Percentiles rank a stretch among this genome's conserved stretches.
phyloP scores from a whole-genome alignment of 257 asterid species.

The Linaria vulgaris region DNA sequence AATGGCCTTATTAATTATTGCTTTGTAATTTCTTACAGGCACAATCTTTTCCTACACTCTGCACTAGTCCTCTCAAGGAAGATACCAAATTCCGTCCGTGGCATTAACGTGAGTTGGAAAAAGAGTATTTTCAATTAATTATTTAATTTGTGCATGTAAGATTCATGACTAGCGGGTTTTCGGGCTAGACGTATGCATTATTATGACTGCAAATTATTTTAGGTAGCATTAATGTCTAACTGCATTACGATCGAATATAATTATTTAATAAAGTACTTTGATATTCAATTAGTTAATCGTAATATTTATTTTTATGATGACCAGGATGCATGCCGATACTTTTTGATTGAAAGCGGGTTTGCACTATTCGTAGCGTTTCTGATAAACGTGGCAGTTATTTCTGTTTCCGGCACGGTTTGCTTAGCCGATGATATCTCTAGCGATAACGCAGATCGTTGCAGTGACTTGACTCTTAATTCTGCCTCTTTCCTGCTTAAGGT shows the following conservation, averaged over 20 bases:
- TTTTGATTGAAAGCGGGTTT: slow-evolving; percentile 80
- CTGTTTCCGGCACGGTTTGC: slow-evolving; percentile 85
- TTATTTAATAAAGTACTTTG: too few species aligned
- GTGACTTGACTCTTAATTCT: slow-evolving; percentile 67
- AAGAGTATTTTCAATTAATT: background rate
- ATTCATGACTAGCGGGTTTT: too few species aligned
- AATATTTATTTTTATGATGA: too few species aligned
- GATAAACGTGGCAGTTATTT: slow-evolving; percentile 68
- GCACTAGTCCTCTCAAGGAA: slow-evolving; percentile 89
- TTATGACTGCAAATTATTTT: too few species aligned
- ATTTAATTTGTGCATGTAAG: background rate
- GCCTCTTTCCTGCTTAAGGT: slow-evolving; percentile 96
- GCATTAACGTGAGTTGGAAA: slow-evolving; percentile 60
- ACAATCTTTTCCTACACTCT: slow-evolving; percentile 84
- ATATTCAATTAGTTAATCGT: too few species aligned
- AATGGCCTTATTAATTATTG: too few species aligned
- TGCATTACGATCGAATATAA: too few species aligned
- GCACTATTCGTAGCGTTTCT: slow-evolving; percentile 75
- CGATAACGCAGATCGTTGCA: slow-evolving; percentile 47
- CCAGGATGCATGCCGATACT: slow-evolving; percentile 89
- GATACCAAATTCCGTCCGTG: slow-evolving; percentile 68
- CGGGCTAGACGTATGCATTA: too few species aligned
- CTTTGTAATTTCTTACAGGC: slow-evolving; percentile 41
- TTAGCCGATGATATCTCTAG: slow-evolving; percentile 32
- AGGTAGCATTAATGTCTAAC: too few species aligned